phyloP scores from a whole-genome alignment of 2,329 filamentous ascomycete genomes.

The Trichoderma oligosporum region DNA sequence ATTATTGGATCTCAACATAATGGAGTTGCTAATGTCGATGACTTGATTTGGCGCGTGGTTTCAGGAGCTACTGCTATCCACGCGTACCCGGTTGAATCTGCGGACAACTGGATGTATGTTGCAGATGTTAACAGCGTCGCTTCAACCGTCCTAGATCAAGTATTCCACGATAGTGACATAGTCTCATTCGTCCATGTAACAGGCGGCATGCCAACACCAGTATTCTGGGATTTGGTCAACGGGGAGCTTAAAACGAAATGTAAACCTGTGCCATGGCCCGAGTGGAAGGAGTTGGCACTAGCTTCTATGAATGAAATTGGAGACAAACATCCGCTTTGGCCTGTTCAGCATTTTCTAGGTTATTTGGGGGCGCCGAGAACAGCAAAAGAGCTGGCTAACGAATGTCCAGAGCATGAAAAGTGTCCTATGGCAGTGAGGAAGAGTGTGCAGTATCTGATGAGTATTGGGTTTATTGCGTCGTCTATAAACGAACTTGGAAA shows the following conservation, averaged over 20 bases:
- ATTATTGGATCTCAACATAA: constrained; percentile 24
- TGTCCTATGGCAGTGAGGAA: background rate
- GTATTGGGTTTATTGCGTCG: constrained; percentile 1
- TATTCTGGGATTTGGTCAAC: constrained; percentile 24
- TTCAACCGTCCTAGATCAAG: constrained; percentile 10
- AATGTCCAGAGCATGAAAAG: background rate
- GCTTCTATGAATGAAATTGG: constrained; percentile 19
- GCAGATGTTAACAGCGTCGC: constrained; percentile 23
- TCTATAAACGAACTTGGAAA: background rate
- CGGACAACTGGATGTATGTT: constrained; percentile 22
- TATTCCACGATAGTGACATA: background rate
- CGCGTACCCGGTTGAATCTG: constrained; percentile 10
- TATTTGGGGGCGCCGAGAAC: background rate
- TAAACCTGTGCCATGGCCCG: constrained; percentile 15
- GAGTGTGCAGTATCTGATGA: constrained; percentile 8
- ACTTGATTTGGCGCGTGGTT: constrained; percentile 26
- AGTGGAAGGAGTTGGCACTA: constrained; percentile 20
- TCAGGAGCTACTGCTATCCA: constrained; percentile 20
- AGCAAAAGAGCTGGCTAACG: background rate
- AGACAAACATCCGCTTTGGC: constrained; percentile 26
- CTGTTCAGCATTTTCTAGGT: constrained; percentile 26
- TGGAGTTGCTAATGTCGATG: constrained; percentile 26
- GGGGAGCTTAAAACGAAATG: constrained; percentile 16
- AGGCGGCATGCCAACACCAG: constrained; percentile 18
- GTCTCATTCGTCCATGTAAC: constrained; percentile 19